These are phyloP conservation scores for Datura wrightii DNA, from an alignment of 257 asterid genomes.

Conservation along the genomic window DNA sequence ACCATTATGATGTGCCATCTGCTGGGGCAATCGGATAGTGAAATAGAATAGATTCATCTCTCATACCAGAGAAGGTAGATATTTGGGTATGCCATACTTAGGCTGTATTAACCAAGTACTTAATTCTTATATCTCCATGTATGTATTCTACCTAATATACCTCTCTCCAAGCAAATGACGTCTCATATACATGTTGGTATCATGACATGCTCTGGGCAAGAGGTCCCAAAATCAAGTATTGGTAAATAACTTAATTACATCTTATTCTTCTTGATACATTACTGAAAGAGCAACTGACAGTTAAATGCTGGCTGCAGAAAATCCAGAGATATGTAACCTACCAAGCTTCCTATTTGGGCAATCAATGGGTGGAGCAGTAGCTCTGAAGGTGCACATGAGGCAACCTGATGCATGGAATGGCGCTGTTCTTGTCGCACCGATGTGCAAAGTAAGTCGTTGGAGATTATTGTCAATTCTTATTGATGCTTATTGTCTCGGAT, in stretches of 20 bases:
- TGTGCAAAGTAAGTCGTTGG: slow-evolving; percentile 62
- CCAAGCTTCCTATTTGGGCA: slow-evolving; percentile 69
- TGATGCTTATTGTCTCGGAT: background rate
- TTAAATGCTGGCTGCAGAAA: slow-evolving; percentile 43
- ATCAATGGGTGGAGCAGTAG: slow-evolving; percentile 88
- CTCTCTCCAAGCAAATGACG: background rate
- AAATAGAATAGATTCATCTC: background rate
- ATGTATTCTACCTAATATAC: background rate
- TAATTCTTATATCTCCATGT: background rate
- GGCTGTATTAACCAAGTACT: background rate
- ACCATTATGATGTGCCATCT: background rate
- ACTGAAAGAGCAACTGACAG: background rate
- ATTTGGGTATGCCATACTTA: background rate
- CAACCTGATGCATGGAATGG: slow-evolving; percentile 68
- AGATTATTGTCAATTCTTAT: background rate
- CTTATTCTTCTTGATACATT: background rate
- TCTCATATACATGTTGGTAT: background rate
- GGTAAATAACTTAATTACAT: background rate
- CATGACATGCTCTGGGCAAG: background rate
- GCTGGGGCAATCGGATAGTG: background rate
- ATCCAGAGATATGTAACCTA: slow-evolving; percentile 47
- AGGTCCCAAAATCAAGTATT: background rate
- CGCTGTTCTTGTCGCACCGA: slow-evolving; percentile 74
- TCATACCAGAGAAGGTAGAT: background rate
- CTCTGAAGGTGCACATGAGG: slow-evolving; percentile 63